Evolutionary conservation across 2,329 filamentous ascomycete species (phyloP), one percentile per base, ranked within the genome.

Genomic region (Cordyceps tenuipes): DNA sequence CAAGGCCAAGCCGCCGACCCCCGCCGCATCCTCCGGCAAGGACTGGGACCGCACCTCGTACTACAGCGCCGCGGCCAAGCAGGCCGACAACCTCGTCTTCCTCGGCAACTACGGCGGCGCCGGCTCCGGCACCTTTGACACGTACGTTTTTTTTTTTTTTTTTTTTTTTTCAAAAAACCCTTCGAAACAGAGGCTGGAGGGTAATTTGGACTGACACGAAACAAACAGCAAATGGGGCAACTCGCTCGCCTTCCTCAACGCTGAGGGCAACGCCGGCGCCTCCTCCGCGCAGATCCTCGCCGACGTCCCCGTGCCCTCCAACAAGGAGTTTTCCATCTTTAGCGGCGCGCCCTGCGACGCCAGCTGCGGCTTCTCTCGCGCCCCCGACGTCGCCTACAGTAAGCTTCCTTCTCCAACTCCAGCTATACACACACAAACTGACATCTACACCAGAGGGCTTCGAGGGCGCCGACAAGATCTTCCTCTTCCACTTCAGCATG

Each of bases 401-500:
- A n/a, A n/a, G n/a, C n/a, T n/a, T n/a, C n/a, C n/a, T n/a, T n/a
- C n/a, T n/a, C n/a, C n/a, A n/a, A n/a, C n/a, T n/a, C n/a, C n/a
- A n/a, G n/a, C n/a, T n/a, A n/a, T n/a, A n/a, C n/a, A n/a, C n/a
- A n/a, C n/a, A n/a, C n/a, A n/a, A n/a, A 15, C 39, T 41, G 13
- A 41, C 3, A 43, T 34, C 34, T 15, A 31, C 49, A n/a, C n/a
- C 64, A 87, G 82, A 90, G 73, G 89, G 88, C 62, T 92, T 90
- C 73, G 80, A 75, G 44, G 88, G 88, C 54, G 77, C 80, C 34
- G 81, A 84, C 67, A 91, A 90, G 75, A 78, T 87, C 58, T 91
- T 92, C 75, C 78, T 91, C 63, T 80, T 89, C 66, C 82, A 90
- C 66, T 89, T 91, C 71, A 76, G 77, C 59, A 92, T 92, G 89